Evolutionary conservation across 306 rosid species (phyloP).

Genomic region (Fragaria nilgerrensis): DNA sequence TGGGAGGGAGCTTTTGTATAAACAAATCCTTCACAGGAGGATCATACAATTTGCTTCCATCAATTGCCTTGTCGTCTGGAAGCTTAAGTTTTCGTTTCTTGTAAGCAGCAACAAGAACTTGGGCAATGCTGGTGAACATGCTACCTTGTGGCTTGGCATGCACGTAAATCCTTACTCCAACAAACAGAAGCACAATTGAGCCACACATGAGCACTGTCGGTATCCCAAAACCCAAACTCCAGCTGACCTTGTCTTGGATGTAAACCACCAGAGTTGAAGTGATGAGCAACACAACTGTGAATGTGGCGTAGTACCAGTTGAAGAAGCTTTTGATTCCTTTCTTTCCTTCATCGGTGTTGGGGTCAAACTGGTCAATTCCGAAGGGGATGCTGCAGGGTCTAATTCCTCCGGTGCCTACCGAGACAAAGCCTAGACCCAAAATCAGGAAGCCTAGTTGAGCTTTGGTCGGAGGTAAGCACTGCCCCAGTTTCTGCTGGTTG

Average conservation of each 20-base stretch:
- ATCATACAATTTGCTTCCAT: constrained; percentile 36
- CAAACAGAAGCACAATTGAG: constrained; percentile 46
- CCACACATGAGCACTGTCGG: constrained; percentile 49
- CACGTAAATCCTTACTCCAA: constrained; percentile 49
- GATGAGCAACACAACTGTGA: constrained; percentile 35
- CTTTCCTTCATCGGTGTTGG: constrained; percentile 46
- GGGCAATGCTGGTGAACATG: constrained; percentile 38
- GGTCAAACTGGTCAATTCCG: constrained; percentile 74
- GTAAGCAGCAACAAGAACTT: constrained; percentile 57
- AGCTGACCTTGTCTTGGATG: constrained; percentile 67
- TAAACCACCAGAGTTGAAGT: constrained; percentile 55
- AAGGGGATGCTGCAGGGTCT: constrained; percentile 77
- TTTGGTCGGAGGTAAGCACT: constrained; percentile 44
- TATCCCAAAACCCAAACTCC: constrained; percentile 66
- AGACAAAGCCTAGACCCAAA: constrained; percentile 39
- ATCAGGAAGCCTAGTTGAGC: constrained; percentile 34
- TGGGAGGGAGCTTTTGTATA: constrained; percentile 48
- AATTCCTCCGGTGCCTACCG: constrained; percentile 65
- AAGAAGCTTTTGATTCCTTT: constrained; percentile 61
- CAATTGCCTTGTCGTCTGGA: constrained; percentile 17
- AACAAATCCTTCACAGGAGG: constrained; percentile 36
- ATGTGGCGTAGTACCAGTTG: constrained; percentile 65
- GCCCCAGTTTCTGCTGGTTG: constrained; percentile 20
- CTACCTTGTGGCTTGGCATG: constrained; percentile 57
- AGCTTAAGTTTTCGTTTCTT: constrained; percentile 46